A percentile compares a stretch with the other conserved stretches of the same genome.
phyloP scores from a whole-genome alignment of 441 rosid species.

The Omphalea diandra region DNA sequence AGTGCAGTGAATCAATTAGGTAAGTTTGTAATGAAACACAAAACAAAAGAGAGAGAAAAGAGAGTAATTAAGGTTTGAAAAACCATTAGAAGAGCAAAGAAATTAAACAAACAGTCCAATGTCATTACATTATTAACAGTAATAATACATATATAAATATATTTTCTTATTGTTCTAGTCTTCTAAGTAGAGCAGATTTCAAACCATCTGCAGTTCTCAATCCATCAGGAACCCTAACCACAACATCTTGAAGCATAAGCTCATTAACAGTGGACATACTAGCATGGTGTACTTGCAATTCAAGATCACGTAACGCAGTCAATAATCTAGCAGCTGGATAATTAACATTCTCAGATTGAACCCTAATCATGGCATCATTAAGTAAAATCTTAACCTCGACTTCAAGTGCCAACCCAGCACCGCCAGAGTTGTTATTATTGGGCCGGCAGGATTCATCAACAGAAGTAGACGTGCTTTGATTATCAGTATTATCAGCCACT shows the following conservation, averaged over 20 bases:
- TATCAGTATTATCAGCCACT: conserved; percentile 38
- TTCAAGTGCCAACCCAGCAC: conserved; percentile 28
- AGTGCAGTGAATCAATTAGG: no score
- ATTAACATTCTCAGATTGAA: conserved; percentile 56
- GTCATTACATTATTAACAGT: not conserved
- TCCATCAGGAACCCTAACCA: conserved; percentile 52
- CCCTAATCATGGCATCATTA: conserved; percentile 61
- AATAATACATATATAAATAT: not conserved
- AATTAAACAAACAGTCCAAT: not conserved
- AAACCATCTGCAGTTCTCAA: conserved; percentile 43
- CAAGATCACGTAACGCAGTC: conserved; percentile 58
- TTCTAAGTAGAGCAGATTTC: conserved; percentile 44
- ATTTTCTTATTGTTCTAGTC: conserved; percentile 35
- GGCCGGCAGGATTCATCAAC: conserved; percentile 40
- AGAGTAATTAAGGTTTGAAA: no score
- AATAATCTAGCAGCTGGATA: conserved; percentile 54
- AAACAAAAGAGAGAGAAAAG: no score
- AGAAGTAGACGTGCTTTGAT: conserved; percentile 54
- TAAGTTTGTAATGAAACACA: no score
- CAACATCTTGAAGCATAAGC: conserved; percentile 68
- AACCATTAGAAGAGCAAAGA: not conserved
- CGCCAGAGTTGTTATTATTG: conserved; percentile 13
- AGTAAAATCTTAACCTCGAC: conserved; percentile 58
- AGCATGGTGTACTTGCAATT: conserved; percentile 58
- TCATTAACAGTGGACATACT: conserved; percentile 59